phyloP scores from a whole-genome alignment of 2,329 filamentous ascomycete species.

The Fusarium subtropicale region DNA sequence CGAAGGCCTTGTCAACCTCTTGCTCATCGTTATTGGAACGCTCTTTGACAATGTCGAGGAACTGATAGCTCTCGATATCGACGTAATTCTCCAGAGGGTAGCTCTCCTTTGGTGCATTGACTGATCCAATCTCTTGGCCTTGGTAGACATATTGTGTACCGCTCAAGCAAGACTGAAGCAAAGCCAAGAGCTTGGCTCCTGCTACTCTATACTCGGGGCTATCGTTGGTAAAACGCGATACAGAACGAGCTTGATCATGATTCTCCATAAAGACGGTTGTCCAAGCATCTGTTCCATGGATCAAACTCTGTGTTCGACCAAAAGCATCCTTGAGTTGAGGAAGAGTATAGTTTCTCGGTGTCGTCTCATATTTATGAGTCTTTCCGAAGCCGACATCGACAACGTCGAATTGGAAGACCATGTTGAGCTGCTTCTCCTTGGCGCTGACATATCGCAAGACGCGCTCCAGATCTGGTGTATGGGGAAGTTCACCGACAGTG shows the following conservation, averaged over 20 bases:
- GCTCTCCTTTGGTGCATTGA: constrained; percentile 69
- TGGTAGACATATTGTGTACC: constrained; percentile 76
- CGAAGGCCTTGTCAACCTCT: constrained; percentile 53
- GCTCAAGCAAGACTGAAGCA: constrained; percentile 63
- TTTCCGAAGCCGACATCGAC: constrained; percentile 69
- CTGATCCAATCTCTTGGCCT: constrained; percentile 74
- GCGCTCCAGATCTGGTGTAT: constrained; percentile 67
- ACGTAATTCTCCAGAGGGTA: constrained; percentile 68
- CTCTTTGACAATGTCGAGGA: constrained; percentile 49
- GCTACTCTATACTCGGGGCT: constrained; percentile 59
- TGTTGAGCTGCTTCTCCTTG: constrained; percentile 70
- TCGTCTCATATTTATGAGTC: constrained; percentile 65
- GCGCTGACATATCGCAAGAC: constrained; percentile 71
- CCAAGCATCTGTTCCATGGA: constrained; percentile 68
- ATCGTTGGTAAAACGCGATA: constrained; percentile 66
- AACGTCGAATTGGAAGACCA: constrained; percentile 77
- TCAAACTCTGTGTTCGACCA: constrained; percentile 62
- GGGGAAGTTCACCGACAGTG: constrained; percentile 76
- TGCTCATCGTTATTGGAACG: constrained; percentile 47
- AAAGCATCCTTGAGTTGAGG: constrained; percentile 62
- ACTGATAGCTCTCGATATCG: constrained; percentile 62
- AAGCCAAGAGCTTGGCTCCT: constrained; percentile 69
- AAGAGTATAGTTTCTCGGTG: constrained; percentile 58
- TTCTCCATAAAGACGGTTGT: constrained; percentile 74
- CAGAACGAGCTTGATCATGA: constrained; percentile 71